These are phyloP conservation scores for Candida suzukii DNA, from an alignment of 805 yeast genomes.

Conservation along the genomic window DNA sequence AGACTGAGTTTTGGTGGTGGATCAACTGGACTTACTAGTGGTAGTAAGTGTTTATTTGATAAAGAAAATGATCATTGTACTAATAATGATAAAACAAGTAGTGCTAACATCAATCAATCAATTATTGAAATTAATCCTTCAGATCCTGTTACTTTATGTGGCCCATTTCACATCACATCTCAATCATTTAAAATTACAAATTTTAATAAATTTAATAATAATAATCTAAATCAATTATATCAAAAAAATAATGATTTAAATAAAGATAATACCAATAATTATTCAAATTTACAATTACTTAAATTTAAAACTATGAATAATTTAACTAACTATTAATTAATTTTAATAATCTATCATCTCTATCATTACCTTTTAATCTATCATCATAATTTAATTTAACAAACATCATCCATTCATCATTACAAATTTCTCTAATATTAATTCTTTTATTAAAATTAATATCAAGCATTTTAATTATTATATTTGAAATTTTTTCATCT, in stretches of 20 bases:
- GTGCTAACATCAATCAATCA: background rate
- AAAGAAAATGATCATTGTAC: no score
- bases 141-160: background rate
- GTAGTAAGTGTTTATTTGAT: no score
- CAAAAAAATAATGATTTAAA: constrained; percentile 6
- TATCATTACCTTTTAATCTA: background rate
- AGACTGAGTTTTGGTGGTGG: no score
- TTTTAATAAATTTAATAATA: constrained; percentile 4
- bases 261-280: constrained; percentile 1
- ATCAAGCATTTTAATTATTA: constrained; percentile 21
- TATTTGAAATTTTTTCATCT: background rate
- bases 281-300: constrained; percentile 4
- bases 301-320: background rate
- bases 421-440: constrained; percentile 11
- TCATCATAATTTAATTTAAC: constrained; percentile 13
- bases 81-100: no score
- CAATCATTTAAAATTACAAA: constrained; percentile 4
- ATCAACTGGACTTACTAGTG: no score
- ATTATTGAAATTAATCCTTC: background rate
- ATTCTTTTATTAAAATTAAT: constrained; percentile 13
- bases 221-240: constrained; percentile 5
- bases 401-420: constrained; percentile 26
- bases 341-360: constrained; percentile 19
- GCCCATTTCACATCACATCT: background rate
- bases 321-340: constrained; percentile 4